Evolutionary conservation across 176 grass and related monocot genomes (phyloP), one percentile per base, ranked within the genome.

Genomic region (Dendrocalamus sinicus): DNA sequence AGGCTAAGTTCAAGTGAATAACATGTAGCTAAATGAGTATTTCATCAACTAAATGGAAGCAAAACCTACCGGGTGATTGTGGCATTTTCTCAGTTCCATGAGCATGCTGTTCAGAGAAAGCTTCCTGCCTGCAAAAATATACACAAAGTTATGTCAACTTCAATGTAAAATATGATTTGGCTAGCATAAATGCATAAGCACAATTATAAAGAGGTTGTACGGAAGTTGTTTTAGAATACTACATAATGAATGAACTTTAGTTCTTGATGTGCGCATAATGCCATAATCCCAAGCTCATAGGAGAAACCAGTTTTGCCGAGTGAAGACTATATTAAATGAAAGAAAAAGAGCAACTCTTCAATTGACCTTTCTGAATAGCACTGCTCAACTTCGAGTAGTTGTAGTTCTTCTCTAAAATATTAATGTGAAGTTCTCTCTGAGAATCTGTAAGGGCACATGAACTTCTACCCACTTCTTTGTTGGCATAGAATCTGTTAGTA

Each of bases 391-490:
- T 88, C 10, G 70, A 84, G 87, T 90, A 92, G 73, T 92, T 94
- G 87, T 90, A 92, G 73, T 92, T 94, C 78, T 92, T 92, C 82
- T 94, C 88, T 47, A 92, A 75, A 92, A 94, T 83, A 86, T 90
- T 68, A 73, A 90, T 90, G 72, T 94, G 92, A 50, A 94, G 90
- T 78, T 94, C 90, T 76, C 90, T 81, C 80, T 94, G 93, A 32
- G 51, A 81, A 82, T 90, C 87, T 45, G 93, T 80, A 60, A 94
- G 63, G 17, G 93, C 73, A 57, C 93, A 94, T 70, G 90, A 90
- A 94, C 87, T 89, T 94, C 90, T 17, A 94, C 88, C 93, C 93
- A 92, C 45, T 92, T 92, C 76, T 95, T 95, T 44, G 73, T 86
- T 51, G 93, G 93, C 78, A 95, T 83, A 85, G 84, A 77, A 77